These are phyloP conservation scores for Aspergillus transmontanensis DNA, from an alignment of 2,329 filamentous ascomycete genomes.

Conservation along the genomic window DNA sequence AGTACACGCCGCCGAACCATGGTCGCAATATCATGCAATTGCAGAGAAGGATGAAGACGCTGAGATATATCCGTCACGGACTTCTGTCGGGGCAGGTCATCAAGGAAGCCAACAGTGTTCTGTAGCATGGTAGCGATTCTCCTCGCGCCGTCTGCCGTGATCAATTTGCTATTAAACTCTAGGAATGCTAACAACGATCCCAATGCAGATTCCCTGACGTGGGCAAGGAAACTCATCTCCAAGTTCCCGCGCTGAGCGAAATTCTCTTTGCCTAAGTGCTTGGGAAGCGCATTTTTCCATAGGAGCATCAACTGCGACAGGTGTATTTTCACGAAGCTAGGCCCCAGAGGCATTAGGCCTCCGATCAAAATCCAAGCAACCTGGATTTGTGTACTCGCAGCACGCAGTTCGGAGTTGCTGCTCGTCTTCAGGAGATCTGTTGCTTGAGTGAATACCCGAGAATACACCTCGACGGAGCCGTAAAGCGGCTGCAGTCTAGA, in stretches of 20 bases:
- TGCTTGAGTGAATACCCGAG: conserved; percentile 84
- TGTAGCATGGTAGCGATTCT: conserved; percentile 92
- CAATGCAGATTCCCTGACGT: conserved; percentile 91
- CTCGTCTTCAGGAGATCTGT: conserved; percentile 91
- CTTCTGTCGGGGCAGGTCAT: conserved; percentile 79
- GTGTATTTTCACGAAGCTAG: conserved; percentile 98
- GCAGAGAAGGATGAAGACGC: conserved; percentile 78
- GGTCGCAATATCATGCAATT: conserved; percentile 84
- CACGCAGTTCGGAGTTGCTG: conserved; percentile 83
- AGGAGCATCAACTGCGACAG: conserved; percentile 88
- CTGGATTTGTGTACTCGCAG: conserved; percentile 93
- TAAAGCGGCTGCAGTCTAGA: conserved; percentile 87
- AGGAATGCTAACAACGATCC: conserved; percentile 90
- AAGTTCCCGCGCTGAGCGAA: conserved; percentile 79
- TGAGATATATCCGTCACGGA: conserved; percentile 84
- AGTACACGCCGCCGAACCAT: conserved; percentile 93
- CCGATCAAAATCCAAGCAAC: conserved; percentile 98
- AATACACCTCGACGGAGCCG: conserved; percentile 94
- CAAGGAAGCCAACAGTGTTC: conserved; percentile 88
- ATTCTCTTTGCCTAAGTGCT: conserved; percentile 90
- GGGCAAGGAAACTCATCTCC: conserved; percentile 89
- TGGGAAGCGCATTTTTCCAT: conserved; percentile 97
- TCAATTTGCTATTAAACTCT: conserved; percentile 85
- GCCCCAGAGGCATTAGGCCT: conserved; percentile 91
- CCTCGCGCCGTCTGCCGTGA: conserved; percentile 93